Conservation (phyloP, 345 rosid species). For the Noccaea bulbosa region DNA sequence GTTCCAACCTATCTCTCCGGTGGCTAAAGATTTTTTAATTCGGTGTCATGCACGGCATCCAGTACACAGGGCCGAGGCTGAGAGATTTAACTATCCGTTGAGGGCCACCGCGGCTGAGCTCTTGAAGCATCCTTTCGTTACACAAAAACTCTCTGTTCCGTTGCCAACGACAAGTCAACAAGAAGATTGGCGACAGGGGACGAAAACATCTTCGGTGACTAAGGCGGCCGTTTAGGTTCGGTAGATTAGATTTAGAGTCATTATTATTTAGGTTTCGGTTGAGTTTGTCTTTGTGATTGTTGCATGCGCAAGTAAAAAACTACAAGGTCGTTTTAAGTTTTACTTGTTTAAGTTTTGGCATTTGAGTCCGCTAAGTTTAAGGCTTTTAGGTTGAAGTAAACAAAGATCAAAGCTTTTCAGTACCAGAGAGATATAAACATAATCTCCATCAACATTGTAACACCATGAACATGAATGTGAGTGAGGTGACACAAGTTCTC, state of each 20-base stretch:
- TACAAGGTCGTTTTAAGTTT: no score
- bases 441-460: neutral
- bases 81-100: neutral
- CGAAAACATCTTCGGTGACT: no score
- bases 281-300: no score
- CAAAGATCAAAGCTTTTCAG: neutral
- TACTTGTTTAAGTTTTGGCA: no score
- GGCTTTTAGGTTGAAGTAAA: no score
- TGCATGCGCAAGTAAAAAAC: no score
- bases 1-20: neutral
- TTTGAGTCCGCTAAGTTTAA: no score
- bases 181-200: neutral
- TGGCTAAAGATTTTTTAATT: neutral
- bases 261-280: no score
- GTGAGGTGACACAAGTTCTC: neutral
- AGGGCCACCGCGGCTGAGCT: neutral
- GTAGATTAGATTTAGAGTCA: no score
- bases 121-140: neutral
- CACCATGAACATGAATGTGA: neutral
- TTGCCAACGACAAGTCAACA: neutral
- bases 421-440: neutral
- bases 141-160: neutral
- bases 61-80: neutral
- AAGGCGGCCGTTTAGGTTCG: no score
- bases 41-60: neutral